Evolutionary conservation across 805 yeast species (phyloP).

Genomic region (Candida pini): DNA sequence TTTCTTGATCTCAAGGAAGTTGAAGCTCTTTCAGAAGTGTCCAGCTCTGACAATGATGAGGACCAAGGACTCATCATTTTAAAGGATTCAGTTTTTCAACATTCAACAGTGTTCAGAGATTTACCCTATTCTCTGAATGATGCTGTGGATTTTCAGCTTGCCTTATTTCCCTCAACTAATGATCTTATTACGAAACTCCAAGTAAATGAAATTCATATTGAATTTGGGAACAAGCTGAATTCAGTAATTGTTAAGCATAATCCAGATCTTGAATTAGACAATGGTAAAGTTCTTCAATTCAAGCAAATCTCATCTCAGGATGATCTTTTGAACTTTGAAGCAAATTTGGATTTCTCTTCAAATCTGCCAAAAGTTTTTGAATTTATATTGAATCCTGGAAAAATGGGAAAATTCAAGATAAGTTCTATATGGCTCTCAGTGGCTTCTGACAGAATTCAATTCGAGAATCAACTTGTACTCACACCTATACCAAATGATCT

Average conservation of each 20-base stretch:
- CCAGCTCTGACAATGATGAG: not conserved
- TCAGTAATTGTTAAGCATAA: slow-evolving; percentile 10
- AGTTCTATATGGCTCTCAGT: slow-evolving; percentile 13
- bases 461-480: slow-evolving; percentile 12
- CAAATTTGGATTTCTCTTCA: slow-evolving; percentile 14
- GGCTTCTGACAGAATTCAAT: slow-evolving; percentile 7
- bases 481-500: slow-evolving; percentile 1
- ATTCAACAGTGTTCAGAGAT: slow-evolving; percentile 15
- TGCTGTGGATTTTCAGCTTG: slow-evolving; percentile 27
- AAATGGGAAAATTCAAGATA: slow-evolving; percentile 22
- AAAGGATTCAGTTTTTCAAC: slow-evolving; percentile 15
- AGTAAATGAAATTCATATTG: slow-evolving; percentile 16
- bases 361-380: slow-evolving; percentile 12
- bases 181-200: slow-evolving; percentile 10
- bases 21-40: slow-evolving; percentile 2
- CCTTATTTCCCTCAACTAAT: slow-evolving; percentile 25
- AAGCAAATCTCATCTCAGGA: slow-evolving; percentile 2
- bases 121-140: slow-evolving; percentile 16
- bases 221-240: slow-evolving; percentile 14
- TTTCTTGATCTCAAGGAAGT: slow-evolving; percentile 5
- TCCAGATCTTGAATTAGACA: not conserved
- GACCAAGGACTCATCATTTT: slow-evolving; percentile 6
- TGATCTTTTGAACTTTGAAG: slow-evolving; percentile 7
- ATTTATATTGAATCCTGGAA: slow-evolving; percentile 16
- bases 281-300: slow-evolving; percentile 3